These are phyloP conservation scores for Pleurotus sapidus DNA, from an alignment of 768 basidiomycete genomes.

Conservation along the genomic window DNA sequence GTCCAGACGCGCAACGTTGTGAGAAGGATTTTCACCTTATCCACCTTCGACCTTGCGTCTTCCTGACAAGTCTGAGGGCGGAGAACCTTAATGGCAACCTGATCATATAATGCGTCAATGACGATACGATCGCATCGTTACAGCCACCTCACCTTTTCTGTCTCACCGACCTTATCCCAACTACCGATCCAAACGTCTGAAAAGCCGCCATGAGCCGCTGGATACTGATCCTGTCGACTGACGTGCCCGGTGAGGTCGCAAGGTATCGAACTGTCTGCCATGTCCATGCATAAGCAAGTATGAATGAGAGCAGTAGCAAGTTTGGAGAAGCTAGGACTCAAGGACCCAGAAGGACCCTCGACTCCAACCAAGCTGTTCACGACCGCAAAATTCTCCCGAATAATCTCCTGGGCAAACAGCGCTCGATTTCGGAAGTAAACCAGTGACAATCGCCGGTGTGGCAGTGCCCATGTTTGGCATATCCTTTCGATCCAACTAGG, in stretches of 20 bases:
- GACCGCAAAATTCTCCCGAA: no score
- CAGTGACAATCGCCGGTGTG: neutral
- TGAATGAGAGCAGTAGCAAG: no score
- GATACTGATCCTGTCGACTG: neutral
- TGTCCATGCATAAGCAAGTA: neutral
- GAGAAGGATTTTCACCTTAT: slow-evolving; percentile 1
- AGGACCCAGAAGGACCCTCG: no score
- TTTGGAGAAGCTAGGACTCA: no score
- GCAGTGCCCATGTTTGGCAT: slow-evolving; percentile 3
- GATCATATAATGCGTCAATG: neutral
- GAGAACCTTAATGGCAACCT: slow-evolving; percentile 12
- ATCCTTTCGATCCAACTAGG: neutral
- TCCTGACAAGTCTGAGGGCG: slow-evolving; percentile 1
- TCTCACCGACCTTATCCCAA: slow-evolving; percentile 2
- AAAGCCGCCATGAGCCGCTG: slow-evolving; percentile 7
- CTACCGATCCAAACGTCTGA: slow-evolving; percentile 8
- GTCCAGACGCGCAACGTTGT: neutral
- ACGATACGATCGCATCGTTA: neutral
- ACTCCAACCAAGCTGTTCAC: no score
- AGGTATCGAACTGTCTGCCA: neutral
- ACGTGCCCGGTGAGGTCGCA: slow-evolving; percentile 9
- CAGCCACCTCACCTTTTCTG: neutral
- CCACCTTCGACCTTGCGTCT: slow-evolving; percentile 2
- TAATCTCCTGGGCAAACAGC: no score
- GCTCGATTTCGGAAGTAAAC: no score